Evolutionary conservation across 345 rosid species (phyloP).

Genomic region (Psidium guajava): DNA sequence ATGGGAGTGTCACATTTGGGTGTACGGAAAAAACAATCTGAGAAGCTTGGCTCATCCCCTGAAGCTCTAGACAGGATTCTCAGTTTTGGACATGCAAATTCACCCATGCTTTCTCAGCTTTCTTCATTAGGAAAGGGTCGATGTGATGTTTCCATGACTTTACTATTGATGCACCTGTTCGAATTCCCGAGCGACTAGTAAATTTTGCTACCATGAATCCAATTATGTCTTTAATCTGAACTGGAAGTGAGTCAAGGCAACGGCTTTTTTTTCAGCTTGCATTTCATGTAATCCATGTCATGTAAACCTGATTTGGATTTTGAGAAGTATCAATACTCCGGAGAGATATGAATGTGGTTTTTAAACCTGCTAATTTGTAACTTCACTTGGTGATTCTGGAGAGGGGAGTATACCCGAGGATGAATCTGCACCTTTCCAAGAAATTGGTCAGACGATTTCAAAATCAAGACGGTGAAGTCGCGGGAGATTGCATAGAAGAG

Average conservation of each 20-base stretch:
- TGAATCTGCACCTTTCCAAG: background rate
- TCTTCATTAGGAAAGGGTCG: too few species aligned
- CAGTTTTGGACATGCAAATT: too few species aligned
- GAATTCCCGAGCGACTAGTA: too few species aligned
- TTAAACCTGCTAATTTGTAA: background rate
- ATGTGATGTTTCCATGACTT: too few species aligned
- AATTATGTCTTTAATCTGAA: background rate
- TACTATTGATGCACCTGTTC: too few species aligned
- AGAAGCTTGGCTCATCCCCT: too few species aligned
- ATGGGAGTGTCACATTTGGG: too few species aligned
- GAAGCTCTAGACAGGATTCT: too few species aligned
- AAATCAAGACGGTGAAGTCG: constrained; percentile 34
- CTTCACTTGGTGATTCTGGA: background rate
- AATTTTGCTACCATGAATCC: background rate
- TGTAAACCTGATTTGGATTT: background rate
- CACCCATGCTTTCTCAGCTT: too few species aligned
- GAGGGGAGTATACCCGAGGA: background rate
- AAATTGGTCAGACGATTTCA: constrained; percentile 60
- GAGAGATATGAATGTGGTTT: background rate
- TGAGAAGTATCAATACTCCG: background rate
- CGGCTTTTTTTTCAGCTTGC: background rate
- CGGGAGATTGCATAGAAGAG: background rate
- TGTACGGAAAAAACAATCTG: too few species aligned
- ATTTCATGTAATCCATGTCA: background rate
- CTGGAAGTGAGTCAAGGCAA: background rate